A percentile compares a stretch with the other conserved stretches of the same genome.
These are phyloP conservation scores for Inga laurina DNA, from an alignment of 306 rosid genomes.

Conservation along the genomic window DNA sequence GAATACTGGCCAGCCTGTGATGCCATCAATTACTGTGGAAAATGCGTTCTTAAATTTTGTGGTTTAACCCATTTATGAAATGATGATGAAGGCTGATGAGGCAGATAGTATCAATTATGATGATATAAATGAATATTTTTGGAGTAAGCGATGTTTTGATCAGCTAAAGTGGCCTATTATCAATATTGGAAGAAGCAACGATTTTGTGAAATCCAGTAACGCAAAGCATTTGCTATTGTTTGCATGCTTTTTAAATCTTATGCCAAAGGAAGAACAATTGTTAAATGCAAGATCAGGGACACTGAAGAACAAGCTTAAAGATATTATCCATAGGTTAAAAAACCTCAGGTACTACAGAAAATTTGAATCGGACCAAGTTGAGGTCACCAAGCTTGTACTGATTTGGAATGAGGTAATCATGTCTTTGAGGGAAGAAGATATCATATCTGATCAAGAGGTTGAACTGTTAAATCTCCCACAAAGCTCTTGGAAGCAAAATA, in stretches of 20 bases:
- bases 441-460: background rate
- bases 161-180: background rate
- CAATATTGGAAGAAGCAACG: background rate
- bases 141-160: background rate
- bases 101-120: background rate
- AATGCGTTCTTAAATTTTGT: background rate
- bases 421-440: background rate
- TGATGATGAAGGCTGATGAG: background rate
- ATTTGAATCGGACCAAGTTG: background rate
- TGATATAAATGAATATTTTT: background rate
- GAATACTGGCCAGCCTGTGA: background rate
- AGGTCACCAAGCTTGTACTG: background rate
- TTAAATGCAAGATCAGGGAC: background rate
- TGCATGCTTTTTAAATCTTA: background rate
- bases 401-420: background rate
- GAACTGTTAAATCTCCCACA: background rate
- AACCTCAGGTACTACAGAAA: background rate
- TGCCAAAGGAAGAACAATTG: background rate
- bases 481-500: background rate
- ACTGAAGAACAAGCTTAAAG: background rate
- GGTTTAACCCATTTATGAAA: background rate
- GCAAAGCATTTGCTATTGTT: background rate
- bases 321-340: background rate
- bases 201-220: background rate
- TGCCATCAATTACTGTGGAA: background rate